Conservation (phyloP, 139 green algal species). For the Asterochloris sp. region DNA sequence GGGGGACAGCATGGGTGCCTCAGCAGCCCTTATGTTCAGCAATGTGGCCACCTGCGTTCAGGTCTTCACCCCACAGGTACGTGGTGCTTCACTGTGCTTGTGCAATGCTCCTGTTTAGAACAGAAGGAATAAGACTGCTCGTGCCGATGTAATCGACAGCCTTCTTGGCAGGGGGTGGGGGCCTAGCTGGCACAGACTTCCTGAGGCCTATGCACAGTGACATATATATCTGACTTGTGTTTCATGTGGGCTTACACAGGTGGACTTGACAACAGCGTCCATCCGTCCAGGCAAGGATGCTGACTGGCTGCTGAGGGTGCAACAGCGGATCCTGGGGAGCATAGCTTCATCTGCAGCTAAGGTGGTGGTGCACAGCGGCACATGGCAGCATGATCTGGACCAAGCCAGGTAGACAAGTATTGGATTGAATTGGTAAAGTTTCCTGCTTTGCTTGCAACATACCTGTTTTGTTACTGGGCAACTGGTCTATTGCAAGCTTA, state of each 20-base stretch:
- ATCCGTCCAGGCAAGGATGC: constrained; percentile 44
- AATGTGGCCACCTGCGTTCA: constrained; percentile 72
- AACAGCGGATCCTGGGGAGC: constrained; percentile 29
- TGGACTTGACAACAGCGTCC: constrained; percentile 59
- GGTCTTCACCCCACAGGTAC: constrained; percentile 85
- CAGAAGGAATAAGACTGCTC: background rate
- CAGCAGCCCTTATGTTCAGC: constrained; percentile 76
- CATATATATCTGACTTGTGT: background rate
- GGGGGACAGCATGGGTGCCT: constrained; percentile 92
- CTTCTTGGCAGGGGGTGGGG: background rate
- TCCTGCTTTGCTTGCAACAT: no score
- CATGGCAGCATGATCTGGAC: constrained; percentile 78
- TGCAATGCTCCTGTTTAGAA: background rate
- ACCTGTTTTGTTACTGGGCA: no score
- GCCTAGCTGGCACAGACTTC: background rate
- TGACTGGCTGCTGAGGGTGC: constrained; percentile 39
- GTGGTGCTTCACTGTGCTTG: background rate
- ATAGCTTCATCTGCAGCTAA: constrained; percentile 24
- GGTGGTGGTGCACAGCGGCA: constrained; percentile 49
- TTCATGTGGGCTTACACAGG: constrained; percentile 24
- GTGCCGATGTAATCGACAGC: background rate
- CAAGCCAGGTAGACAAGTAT: constrained; percentile 29
- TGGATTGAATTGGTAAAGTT: no score
- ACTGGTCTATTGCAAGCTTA: no score
- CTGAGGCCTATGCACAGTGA: background rate